Conservation (phyloP, 2,329 filamentous ascomycete genomes). For the Coniochaeta sp. region DNA sequence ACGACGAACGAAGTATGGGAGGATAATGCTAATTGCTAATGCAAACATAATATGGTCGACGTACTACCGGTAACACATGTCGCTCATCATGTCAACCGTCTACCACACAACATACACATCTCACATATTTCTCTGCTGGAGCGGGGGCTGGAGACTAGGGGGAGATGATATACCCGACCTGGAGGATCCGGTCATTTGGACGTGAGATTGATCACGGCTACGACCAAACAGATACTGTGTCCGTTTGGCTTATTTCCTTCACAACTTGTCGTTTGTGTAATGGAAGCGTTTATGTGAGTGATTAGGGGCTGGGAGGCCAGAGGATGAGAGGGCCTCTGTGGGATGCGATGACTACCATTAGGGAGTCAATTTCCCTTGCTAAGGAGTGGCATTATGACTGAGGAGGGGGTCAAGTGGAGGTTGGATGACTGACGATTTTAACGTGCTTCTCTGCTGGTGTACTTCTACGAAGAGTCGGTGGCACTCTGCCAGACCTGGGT, state of each 20-base stretch:
- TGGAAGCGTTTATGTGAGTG: not conserved
- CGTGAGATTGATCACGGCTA: not conserved
- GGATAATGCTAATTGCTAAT: conserved; percentile 13
- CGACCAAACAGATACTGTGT: not conserved
- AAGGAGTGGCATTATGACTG: not conserved
- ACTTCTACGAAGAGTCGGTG: not conserved
- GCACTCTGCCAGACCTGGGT: not conserved
- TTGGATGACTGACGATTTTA: not conserved
- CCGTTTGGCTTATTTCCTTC: not conserved
- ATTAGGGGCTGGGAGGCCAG: not conserved
- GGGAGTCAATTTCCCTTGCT: not conserved
- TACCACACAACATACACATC: not conserved
- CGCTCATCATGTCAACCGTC: too few species aligned
- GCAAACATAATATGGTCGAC: not conserved
- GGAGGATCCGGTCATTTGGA: not conserved
- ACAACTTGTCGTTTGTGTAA: not conserved
- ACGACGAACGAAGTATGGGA: not conserved
- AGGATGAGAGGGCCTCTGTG: not conserved
- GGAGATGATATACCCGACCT: conserved; percentile 5
- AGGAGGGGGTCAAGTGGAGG: not conserved
- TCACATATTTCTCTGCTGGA: not conserved
- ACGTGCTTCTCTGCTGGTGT: not conserved
- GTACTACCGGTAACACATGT: too few species aligned
- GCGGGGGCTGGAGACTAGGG: not conserved
- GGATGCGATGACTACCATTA: not conserved